Base-by-base conservation (phyloP, 495 filamentous ascomycete species). In the Neurospora pannonica region DNA sequence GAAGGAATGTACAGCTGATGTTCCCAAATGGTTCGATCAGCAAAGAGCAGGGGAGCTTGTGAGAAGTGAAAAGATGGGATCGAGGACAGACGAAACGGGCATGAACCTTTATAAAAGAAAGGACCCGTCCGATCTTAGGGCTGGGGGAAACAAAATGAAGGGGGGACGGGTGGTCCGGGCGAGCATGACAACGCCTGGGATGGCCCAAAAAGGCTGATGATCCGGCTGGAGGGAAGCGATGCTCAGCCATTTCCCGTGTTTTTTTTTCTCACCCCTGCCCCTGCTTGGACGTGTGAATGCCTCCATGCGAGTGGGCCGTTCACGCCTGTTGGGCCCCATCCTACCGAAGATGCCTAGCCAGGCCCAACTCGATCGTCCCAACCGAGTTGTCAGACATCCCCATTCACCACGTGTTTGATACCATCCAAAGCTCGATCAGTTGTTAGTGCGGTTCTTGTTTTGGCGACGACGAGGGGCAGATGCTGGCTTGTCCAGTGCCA, bases 1-100 rank as follows among this genome's bases (percentile, higher is more conserved):
- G 80, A 85, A 80, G 72, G 81, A 84, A 82, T 80, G 83, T 74
- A 78, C 71, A 76, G 73, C 74, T 73, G 76, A 71, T 70, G 70
- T 78, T 78, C 60, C 76, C 75, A 70, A 71, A 40, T 67, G 71
- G 43, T 34, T 70, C 74, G 43, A 74, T 72, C 48, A 72, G 60
- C 43, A 77, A 76, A 71, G 75, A 75, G 75, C 71, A 73, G 75
- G 76, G 70, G 71, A 72, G 76, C 74, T 75, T 75, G 72, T 69
- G 75, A 54, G 60, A 72, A 71, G 76, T 67, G 75, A 76, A 71
- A 71, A 75, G 43, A 73, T 69, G 24, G 48, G 46, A 73, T 40
- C 1, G 36, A 72, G 42, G 48, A 71, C 62, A 42, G 36, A 74
- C 36, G 60, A 48, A 54, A 73, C 67, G 37, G 31, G 60, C 62